Evolutionary conservation across 805 yeast genomes (phyloP).

Genomic region (Wickerhamiella azymoides): DNA sequence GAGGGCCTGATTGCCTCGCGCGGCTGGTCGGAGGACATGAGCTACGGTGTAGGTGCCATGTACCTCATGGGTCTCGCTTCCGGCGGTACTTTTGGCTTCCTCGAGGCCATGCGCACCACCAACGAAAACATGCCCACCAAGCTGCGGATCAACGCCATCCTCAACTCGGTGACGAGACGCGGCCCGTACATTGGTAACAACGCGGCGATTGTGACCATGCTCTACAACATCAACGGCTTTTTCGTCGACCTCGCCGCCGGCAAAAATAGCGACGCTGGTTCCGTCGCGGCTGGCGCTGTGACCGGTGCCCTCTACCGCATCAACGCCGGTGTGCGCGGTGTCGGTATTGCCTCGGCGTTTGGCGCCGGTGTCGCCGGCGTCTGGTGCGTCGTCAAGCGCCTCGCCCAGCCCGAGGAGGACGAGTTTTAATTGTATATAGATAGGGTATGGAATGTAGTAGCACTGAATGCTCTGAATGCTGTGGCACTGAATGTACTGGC

Average conservation of each 20-base stretch:
- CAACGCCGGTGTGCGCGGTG: constrained; percentile 71
- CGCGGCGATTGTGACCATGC: constrained; percentile 85
- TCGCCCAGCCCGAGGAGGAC: constrained; percentile 18
- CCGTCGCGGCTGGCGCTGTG: constrained; percentile 77
- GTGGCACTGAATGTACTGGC: too few relatives aligned
- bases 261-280: constrained; percentile 74
- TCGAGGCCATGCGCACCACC: constrained; percentile 69
- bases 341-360: constrained; percentile 73
- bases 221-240: constrained; percentile 75
- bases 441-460: too few relatives aligned
- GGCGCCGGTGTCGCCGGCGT: constrained; percentile 83
- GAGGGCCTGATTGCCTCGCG: constrained; percentile 89
- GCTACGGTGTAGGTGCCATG: constrained; percentile 95
- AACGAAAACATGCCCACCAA: constrained; percentile 67
- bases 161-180: constrained; percentile 84
- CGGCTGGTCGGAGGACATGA: constrained; percentile 93
- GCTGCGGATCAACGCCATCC: constrained; percentile 73
- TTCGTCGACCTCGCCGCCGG: constrained; percentile 56
- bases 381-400: constrained; percentile 72
- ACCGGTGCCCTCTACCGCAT: constrained; percentile 87
- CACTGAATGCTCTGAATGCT: too few relatives aligned
- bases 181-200: constrained; percentile 94
- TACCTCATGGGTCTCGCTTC: constrained; percentile 68
- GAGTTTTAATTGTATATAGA: constrained; percentile 1
- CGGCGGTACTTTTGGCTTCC: constrained; percentile 82